Base-by-base conservation (phyloP, 106 monocot species). In the Acorus gramineus region DNA sequence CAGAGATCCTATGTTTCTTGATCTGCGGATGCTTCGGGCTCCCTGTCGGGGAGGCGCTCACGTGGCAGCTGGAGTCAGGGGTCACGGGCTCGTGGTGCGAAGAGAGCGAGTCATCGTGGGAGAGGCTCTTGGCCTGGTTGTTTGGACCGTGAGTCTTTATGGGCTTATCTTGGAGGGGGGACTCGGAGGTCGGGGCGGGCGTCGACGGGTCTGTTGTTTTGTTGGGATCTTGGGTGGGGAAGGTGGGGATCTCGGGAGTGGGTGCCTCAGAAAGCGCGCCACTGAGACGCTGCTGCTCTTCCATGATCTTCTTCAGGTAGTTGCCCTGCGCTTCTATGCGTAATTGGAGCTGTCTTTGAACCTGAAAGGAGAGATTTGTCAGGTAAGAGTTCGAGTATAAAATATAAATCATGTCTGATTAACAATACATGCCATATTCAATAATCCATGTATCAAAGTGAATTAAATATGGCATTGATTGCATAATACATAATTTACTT, bases 1-100 rank as follows among this genome's bases (percentile, higher is more conserved):
- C 52, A 12, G 4, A n/a, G 7, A 3, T 50, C 7, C 71, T 56
- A 13, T 63, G 78, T 54, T 67, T 78, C 71, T 81, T 88, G 44
- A 55, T 51, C 3, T 58, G 46, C 58, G 66, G 78, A 48, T 74
- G 77, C 63, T 74, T 80, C 10, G 85, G 79, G 66, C 78, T 82
- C 28, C 47, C 66, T 8, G 67, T 54, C 7, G 66, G 70, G 10
- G 84, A 85, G 44, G 58, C 76, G 46, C 28, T 28, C 28, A 44
- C 49, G 2, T 46, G 79, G 50, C 78, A 70, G 46, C 59, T 82
- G 44, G 83, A 78, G 63, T 90, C 90, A 5, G 85, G 82, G 8
- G 80, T 82, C 28, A 78, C 57, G 8, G 85, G 85, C 60, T 89
- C 75, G 13, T 56, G 74, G 50, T 47, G 57, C 7, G 87, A 75